These are phyloP conservation scores for Sporothrix protearum DNA, from an alignment of 2,329 filamentous ascomycete genomes.

Conservation along the genomic window DNA sequence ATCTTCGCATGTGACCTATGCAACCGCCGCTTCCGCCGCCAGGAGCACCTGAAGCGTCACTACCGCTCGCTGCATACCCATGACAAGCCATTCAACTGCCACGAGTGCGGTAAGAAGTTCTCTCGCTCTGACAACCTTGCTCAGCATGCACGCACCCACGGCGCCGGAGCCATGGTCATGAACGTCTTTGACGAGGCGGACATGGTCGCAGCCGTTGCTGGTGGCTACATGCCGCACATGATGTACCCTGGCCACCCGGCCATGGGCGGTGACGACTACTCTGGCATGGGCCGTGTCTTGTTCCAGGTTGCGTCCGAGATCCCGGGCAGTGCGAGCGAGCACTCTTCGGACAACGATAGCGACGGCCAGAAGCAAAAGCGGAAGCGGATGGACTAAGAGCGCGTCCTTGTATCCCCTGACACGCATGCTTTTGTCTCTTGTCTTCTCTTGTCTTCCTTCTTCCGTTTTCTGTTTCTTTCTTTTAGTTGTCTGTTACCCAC, in stretches of 20 bases:
- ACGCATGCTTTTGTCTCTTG: not conserved
- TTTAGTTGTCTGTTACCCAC: not conserved
- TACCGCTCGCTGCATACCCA: slow-evolving; percentile 97
- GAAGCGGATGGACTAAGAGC: slow-evolving; percentile 65
- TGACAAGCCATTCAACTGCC: slow-evolving; percentile 97
- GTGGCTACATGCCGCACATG: slow-evolving; percentile 29
- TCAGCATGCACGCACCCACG: slow-evolving; percentile 92
- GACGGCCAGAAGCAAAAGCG: slow-evolving; percentile 68
- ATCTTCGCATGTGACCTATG: slow-evolving; percentile 96
- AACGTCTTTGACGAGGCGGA: slow-evolving; percentile 75
- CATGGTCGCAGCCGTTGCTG: slow-evolving; percentile 35
- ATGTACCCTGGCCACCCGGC: slow-evolving; percentile 39
- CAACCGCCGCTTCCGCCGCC: slow-evolving; percentile 93
- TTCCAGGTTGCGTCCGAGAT: slow-evolving; percentile 76
- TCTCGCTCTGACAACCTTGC: slow-evolving; percentile 95
- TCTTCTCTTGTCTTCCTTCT: not conserved
- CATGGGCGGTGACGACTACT: slow-evolving; percentile 55
- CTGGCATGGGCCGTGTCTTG: slow-evolving; percentile 69
- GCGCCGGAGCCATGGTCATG: slow-evolving; percentile 85
- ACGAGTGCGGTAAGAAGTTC: slow-evolving; percentile 98
- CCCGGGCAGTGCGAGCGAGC: slow-evolving; percentile 61
- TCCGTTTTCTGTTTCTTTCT: not conserved
- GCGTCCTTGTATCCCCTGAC: no score
- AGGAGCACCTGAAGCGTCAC: slow-evolving; percentile 98
- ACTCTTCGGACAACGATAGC: slow-evolving; percentile 53